These are phyloP conservation scores for Chrysophaeum taylorii DNA, from an alignment of 352 stramenopile species.

Conservation along the genomic window DNA sequence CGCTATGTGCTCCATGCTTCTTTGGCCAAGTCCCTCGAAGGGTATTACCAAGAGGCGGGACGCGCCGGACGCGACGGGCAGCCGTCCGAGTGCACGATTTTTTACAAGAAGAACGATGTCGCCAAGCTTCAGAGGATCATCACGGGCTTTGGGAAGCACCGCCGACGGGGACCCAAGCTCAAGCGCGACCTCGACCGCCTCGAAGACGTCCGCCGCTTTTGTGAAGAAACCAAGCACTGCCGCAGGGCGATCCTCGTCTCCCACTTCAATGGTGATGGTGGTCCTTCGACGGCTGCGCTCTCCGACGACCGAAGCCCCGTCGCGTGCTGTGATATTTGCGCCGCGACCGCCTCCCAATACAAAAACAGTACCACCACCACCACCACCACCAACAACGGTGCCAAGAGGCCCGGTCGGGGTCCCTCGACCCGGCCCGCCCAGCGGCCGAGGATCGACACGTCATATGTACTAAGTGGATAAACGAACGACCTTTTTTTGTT, in stretches of 20 bases:
- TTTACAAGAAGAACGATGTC: slow-evolving; percentile 65
- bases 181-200: slow-evolving; percentile 7
- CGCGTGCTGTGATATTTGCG: no score
- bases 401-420: no score
- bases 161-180: background rate
- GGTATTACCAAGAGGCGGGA: slow-evolving; percentile 93
- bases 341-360: no score
- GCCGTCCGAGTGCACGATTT: slow-evolving; percentile 63
- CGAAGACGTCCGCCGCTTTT: background rate
- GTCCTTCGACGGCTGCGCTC: no score
- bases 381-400: no score
- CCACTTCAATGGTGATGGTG: no score
- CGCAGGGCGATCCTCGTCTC: background rate
- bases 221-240: background rate
- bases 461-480: no score
- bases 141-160: background rate
- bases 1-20: slow-evolving; percentile 70
- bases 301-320: no score
- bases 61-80: slow-evolving; percentile 83
- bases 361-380: no score
- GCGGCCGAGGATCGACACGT: no score
- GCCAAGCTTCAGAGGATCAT: slow-evolving; percentile 21
- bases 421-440: no score
- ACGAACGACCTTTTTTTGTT: no score
- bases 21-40: slow-evolving; percentile 78